Percentiles rank a stretch among this genome's conserved stretches.
These are phyloP conservation scores for Stygiomarasmius scandens DNA, from an alignment of 1,284 basidiomycete species.

Conservation along the genomic window DNA sequence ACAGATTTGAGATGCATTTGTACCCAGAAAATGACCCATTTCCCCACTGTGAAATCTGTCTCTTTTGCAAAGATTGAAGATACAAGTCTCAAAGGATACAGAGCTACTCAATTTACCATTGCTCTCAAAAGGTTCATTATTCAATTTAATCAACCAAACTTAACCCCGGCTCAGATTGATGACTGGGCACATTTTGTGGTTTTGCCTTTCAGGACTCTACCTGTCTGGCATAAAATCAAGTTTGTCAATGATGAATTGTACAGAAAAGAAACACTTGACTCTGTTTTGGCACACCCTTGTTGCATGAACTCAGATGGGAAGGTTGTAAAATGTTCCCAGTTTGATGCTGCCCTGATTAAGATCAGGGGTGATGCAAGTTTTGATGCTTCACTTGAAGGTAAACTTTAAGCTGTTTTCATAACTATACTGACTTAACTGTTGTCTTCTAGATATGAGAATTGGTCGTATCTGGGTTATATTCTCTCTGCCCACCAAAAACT, in stretches of 20 bases:
- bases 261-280: background rate
- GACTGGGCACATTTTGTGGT: background rate
- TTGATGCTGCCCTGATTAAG: background rate
- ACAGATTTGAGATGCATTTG: background rate
- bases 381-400: background rate
- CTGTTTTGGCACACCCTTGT: background rate
- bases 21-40: background rate
- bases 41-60: conserved; percentile 3
- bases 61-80: background rate
- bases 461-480: background rate
- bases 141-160: background rate
- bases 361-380: background rate
- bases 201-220: background rate
- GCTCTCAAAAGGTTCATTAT: background rate
- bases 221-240: conserved; percentile 7
- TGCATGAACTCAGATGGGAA: background rate
- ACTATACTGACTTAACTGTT: background rate
- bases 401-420: background rate
- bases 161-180: background rate
- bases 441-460: background rate
- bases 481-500: background rate
- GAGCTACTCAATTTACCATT: background rate
- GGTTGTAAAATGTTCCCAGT: background rate
- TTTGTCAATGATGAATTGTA: background rate
- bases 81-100: background rate